phyloP scores from a whole-genome alignment of 108 stramenopile genomes.

The Cyclostephanos tholiformis region DNA sequence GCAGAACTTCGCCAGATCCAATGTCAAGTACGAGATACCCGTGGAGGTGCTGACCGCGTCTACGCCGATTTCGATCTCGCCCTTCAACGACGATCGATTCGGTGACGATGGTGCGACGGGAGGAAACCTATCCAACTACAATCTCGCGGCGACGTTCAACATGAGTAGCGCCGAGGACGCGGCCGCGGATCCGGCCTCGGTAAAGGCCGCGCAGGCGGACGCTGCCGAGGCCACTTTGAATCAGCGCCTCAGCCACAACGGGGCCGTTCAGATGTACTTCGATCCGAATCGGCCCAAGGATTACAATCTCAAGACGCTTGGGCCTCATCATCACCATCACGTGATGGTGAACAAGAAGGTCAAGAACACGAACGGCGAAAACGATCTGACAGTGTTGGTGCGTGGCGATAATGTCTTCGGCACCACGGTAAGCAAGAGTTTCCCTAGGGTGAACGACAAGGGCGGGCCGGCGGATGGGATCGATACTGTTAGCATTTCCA shows the following conservation, averaged over 20 bases:
- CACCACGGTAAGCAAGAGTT: slow-evolving; percentile 88
- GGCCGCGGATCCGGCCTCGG: slow-evolving; percentile 34
- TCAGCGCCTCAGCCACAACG: slow-evolving; percentile 48
- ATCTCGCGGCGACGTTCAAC: slow-evolving; percentile 55
- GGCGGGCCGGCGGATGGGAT: slow-evolving; percentile 59
- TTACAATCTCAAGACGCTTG: slow-evolving; percentile 48
- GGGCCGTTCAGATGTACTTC: slow-evolving; percentile 53
- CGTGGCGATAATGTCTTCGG: slow-evolving; percentile 86
- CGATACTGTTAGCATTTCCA: slow-evolving; percentile 82
- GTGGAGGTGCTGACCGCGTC: slow-evolving; percentile 80
- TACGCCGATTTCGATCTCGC: slow-evolving; percentile 74
- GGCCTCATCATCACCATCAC: slow-evolving; percentile 55
- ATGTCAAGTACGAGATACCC: slow-evolving; percentile 80
- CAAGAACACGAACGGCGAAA: slow-evolving; percentile 56
- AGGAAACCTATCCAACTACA: slow-evolving; percentile 40
- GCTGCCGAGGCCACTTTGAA: slow-evolving; percentile 69
- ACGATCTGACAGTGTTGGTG: slow-evolving; percentile 64
- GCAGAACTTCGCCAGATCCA: slow-evolving; percentile 86
- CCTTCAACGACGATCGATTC: slow-evolving; percentile 77
- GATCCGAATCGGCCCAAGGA: slow-evolving; percentile 50
- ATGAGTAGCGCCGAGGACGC: slow-evolving; percentile 38
- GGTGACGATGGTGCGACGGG: slow-evolving; percentile 28
- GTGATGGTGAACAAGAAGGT: slow-evolving; percentile 50
- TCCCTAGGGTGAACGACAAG: slow-evolving; percentile 57
- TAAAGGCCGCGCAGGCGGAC: slow-evolving; percentile 57